Evolutionary conservation across 23 red algal genomes (phyloP).

Genomic region (Gracilaria vermiculophylla): DNA sequence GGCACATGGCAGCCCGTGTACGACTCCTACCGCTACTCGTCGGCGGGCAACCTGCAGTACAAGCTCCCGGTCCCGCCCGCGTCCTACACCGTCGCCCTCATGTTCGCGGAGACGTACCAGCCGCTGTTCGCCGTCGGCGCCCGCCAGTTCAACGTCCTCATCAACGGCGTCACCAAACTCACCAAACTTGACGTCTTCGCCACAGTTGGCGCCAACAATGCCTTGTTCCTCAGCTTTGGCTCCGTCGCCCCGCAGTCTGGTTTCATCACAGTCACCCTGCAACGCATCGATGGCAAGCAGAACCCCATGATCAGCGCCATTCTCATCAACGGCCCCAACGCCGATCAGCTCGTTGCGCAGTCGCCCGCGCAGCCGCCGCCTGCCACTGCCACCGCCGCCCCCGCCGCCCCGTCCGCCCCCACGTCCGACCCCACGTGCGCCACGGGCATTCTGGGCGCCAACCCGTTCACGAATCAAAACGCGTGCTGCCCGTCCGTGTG

Average conservation of each 20-base stretch:
- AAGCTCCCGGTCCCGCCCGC: slow-evolving; percentile 49
- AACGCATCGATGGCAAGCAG: slow-evolving; percentile 16
- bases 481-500: slow-evolving; percentile 40
- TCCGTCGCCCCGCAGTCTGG: slow-evolving; percentile 7
- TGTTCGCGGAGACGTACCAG: slow-evolving; percentile 56
- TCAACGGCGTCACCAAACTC: slow-evolving; percentile 28
- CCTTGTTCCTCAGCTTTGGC: slow-evolving; percentile 33
- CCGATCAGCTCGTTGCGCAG: slow-evolving; percentile 1
- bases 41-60: slow-evolving; percentile 47
- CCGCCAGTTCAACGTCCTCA: slow-evolving; percentile 49
- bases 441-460: slow-evolving; percentile 31
- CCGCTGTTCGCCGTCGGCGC: neutral
- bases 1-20: slow-evolving; percentile 60
- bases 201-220: slow-evolving; percentile 20
- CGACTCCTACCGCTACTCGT: slow-evolving; percentile 28
- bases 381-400: neutral
- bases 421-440: slow-evolving; percentile 26
- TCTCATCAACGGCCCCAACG: slow-evolving; percentile 9
- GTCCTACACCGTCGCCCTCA: slow-evolving; percentile 36
- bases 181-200: slow-evolving; percentile 46
- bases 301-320: slow-evolving; percentile 61
- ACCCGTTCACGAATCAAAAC: slow-evolving; percentile 41
- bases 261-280: slow-evolving; percentile 43
- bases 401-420: neutral
- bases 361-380: neutral